Percentiles rank a stretch among this genome's conserved stretches.
phyloP scores from a whole-genome alignment of 371 early-diverging fungal species.

The Lichtheimia hyalospora region DNA sequence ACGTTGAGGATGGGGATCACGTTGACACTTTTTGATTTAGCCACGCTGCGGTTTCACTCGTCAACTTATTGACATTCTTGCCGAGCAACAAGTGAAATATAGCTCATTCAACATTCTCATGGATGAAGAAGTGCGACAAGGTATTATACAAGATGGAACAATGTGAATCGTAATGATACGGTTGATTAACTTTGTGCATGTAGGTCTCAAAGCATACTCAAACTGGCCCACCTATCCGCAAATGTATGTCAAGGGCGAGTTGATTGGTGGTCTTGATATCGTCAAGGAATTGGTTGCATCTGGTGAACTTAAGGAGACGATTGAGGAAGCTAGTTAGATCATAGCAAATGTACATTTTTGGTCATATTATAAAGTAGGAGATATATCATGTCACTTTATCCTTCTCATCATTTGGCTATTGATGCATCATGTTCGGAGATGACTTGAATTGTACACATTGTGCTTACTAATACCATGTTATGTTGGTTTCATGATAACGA shows the following conservation, averaged over 20 bases:
- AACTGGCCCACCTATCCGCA: constrained; percentile 99
- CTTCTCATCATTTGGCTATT: too few species aligned
- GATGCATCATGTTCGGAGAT: too few species aligned
- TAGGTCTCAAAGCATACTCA: constrained; percentile 90
- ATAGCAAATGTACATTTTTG: not conserved
- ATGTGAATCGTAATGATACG: too few species aligned
- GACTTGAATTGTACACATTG: too few species aligned
- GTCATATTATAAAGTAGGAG: not conserved
- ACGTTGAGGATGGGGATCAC: too few species aligned
- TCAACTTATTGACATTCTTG: constrained; percentile 68
- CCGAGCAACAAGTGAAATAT: constrained; percentile 68
- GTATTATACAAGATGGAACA: constrained; percentile 26
- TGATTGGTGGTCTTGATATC: constrained; percentile 97
- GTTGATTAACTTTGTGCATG: not conserved
- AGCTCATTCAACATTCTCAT: constrained; percentile 88
- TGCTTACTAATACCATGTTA: too few species aligned
- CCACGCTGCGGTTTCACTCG: constrained; percentile 80
- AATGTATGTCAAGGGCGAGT: constrained; percentile 94
- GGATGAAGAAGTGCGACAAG: constrained; percentile 86
- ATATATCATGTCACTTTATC: not conserved
- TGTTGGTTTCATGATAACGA: too few species aligned
- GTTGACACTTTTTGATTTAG: constrained; percentile 15
- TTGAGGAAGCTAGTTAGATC: constrained; percentile 8
- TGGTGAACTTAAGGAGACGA: constrained; percentile 73
- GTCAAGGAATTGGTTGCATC: constrained; percentile 81